phyloP scores from a whole-genome alignment of 2,329 filamentous ascomycete species.

The Talaromyces piceae region DNA sequence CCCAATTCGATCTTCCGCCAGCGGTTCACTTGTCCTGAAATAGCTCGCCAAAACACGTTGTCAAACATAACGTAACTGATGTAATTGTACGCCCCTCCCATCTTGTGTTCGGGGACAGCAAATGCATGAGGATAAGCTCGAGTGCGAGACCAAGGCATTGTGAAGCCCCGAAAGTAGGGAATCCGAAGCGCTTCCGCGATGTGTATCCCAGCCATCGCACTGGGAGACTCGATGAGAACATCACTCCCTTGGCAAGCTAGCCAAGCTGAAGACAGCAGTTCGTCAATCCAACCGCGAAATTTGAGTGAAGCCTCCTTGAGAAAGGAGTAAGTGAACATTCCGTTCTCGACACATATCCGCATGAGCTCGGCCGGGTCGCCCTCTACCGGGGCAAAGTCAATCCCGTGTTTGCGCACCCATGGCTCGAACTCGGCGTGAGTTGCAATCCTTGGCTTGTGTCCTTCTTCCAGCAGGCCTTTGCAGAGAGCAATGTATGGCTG shows the following conservation, averaged over 20 bases:
- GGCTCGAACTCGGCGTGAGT: slow-evolving; percentile 83
- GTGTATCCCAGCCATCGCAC: slow-evolving; percentile 95
- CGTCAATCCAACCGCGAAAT: slow-evolving; percentile 93
- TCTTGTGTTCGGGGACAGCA: slow-evolving; percentile 82
- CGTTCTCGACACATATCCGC: slow-evolving; percentile 92
- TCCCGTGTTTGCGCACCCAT: slow-evolving; percentile 89
- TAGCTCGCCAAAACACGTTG: slow-evolving; percentile 92
- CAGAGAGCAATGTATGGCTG: slow-evolving; percentile 96
- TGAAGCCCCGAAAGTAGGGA: slow-evolving; percentile 94
- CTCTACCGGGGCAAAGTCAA: slow-evolving; percentile 81
- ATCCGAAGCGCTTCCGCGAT: slow-evolving; percentile 89
- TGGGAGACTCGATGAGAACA: slow-evolving; percentile 88
- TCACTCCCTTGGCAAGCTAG: slow-evolving; percentile 77
- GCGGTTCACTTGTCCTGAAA: slow-evolving; percentile 80
- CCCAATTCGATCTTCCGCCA: slow-evolving; percentile 80
- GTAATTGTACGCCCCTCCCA: slow-evolving; percentile 92
- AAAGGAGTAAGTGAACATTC: slow-evolving; percentile 92
- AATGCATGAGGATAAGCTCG: slow-evolving; percentile 95
- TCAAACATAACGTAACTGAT: slow-evolving; percentile 96
- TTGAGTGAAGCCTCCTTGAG: slow-evolving; percentile 76
- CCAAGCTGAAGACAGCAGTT: slow-evolving; percentile 75
- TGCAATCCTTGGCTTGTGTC: slow-evolving; percentile 78
- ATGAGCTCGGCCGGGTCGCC: slow-evolving; percentile 92
- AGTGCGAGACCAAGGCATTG: slow-evolving; percentile 97
- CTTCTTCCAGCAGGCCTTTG: slow-evolving; percentile 80